phyloP scores from a whole-genome alignment of 2,329 filamentous ascomycete species.

The Scedosporium dehoogii region DNA sequence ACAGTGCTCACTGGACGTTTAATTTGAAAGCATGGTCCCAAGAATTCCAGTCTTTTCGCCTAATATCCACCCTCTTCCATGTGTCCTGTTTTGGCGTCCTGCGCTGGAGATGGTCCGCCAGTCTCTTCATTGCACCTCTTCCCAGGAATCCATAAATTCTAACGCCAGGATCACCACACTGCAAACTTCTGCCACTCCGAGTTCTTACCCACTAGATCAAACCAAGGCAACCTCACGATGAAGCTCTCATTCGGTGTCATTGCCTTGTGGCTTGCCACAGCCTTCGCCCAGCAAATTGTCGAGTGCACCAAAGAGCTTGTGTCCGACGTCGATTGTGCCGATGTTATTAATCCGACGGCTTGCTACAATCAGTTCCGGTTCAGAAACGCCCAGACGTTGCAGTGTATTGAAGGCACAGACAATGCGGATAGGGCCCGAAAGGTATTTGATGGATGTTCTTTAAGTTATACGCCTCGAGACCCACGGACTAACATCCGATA shows the following conservation, averaged over 20 bases:
- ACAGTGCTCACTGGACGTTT: too few relatives aligned
- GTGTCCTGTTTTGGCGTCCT: too few relatives aligned
- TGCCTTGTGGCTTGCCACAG: conserved; percentile 14
- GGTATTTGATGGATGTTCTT: conserved; percentile 12
- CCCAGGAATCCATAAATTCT: too few relatives aligned
- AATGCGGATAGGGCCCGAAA: conserved; percentile 21
- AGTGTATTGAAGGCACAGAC: conserved; percentile 24
- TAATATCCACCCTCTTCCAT: too few relatives aligned
- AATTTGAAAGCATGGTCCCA: too few relatives aligned
- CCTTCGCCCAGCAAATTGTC: conserved; percentile 15
- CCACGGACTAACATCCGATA: neutral
- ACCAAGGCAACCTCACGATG: neutral
- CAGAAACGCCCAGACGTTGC: conserved; percentile 20
- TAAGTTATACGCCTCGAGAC: neutral
- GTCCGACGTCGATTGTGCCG: conserved; percentile 25
- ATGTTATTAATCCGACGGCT: conserved; percentile 27
- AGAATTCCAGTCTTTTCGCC: too few relatives aligned
- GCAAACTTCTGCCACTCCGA: too few relatives aligned
- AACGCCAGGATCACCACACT: too few relatives aligned
- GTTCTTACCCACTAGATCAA: neutral
- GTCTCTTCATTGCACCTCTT: too few relatives aligned
- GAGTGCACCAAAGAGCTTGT: conserved; percentile 24
- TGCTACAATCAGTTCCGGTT: conserved; percentile 30
- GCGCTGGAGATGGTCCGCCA: too few relatives aligned
- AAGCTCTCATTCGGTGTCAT: conserved; percentile 12